phyloP scores from a whole-genome alignment of 1,284 basidiomycete species.

The Ustilago lituana region DNA sequence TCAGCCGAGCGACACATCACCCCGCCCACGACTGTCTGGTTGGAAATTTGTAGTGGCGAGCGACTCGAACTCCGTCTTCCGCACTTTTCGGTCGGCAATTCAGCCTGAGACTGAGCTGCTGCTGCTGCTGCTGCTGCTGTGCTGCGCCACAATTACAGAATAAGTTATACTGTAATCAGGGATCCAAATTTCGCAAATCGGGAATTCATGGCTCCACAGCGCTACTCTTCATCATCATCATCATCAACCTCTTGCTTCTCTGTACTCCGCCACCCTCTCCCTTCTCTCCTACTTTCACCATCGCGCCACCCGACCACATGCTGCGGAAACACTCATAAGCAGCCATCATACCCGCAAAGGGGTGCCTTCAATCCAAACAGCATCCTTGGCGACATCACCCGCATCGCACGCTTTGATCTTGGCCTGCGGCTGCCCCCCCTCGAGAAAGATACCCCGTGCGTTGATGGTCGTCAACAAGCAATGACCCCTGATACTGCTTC shows the following conservation, averaged over 20 bases:
- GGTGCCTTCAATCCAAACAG: too few species aligned
- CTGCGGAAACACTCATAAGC: constrained; percentile 1
- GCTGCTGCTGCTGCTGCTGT: background rate
- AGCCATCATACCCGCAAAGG: constrained; percentile 1
- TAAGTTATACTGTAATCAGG: too few species aligned
- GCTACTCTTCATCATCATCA: background rate
- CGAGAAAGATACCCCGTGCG: constrained; percentile 2
- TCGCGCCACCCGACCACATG: background rate
- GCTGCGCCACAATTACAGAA: background rate
- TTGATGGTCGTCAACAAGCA: constrained; percentile 20
- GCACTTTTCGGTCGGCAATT: constrained; percentile 1
- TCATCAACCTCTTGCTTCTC: background rate
- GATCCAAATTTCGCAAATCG: constrained; percentile 12
- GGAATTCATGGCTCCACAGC: background rate
- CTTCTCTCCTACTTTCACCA: background rate
- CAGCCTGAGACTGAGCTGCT: constrained; percentile 7
- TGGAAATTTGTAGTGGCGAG: too few species aligned
- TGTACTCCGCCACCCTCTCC: constrained; percentile 11
- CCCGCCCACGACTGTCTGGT: too few species aligned
- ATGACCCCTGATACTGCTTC: constrained; percentile 27
- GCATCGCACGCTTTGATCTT: too few species aligned
- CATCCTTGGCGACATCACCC: too few species aligned
- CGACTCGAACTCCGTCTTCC: constrained; percentile 16
- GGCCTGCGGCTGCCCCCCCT: too few species aligned
- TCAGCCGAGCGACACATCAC: too few species aligned